These are phyloP conservation scores for Boletus vermiculosoides DNA, from an alignment of 768 basidiomycete genomes.

Conservation along the genomic window DNA sequence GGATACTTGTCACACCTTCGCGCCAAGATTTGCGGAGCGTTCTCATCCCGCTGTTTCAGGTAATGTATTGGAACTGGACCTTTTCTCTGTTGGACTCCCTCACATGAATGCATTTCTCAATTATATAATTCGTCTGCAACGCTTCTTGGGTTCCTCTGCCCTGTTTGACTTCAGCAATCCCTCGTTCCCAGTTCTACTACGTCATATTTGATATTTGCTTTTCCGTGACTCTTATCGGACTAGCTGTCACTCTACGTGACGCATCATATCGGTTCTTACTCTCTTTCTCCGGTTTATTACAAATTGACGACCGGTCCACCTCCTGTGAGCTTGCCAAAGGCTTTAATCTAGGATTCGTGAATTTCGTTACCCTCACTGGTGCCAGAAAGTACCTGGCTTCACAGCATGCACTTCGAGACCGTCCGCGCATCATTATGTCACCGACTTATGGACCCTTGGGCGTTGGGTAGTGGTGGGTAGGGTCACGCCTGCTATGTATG, in stretches of 20 bases:
- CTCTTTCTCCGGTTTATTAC: not conserved
- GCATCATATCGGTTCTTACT: not conserved
- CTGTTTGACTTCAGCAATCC: too few relatives aligned
- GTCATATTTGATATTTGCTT: not conserved
- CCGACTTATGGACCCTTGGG: too few relatives aligned
- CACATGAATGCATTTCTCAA: not conserved
- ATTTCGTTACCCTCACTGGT: too few relatives aligned
- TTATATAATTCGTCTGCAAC: not conserved
- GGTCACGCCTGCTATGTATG: too few relatives aligned
- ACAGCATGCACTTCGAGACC: too few relatives aligned
- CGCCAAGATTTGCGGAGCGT: not conserved
- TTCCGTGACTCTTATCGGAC: not conserved
- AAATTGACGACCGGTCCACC: not conserved
- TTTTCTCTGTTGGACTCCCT: not conserved
- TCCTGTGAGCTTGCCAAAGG: too few relatives aligned
- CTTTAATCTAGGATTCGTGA: too few relatives aligned
- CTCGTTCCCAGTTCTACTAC: not conserved
- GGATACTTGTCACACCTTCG: not conserved
- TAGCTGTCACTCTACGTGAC: not conserved
- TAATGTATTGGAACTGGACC: not conserved
- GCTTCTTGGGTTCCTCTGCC: not conserved
- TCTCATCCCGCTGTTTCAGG: not conserved
- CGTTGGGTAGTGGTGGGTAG: too few relatives aligned
- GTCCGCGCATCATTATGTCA: too few relatives aligned
- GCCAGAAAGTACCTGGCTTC: too few relatives aligned